These are phyloP conservation scores for Litchi chinensis DNA, from an alignment of 345 rosid species.

Conservation along the genomic window DNA sequence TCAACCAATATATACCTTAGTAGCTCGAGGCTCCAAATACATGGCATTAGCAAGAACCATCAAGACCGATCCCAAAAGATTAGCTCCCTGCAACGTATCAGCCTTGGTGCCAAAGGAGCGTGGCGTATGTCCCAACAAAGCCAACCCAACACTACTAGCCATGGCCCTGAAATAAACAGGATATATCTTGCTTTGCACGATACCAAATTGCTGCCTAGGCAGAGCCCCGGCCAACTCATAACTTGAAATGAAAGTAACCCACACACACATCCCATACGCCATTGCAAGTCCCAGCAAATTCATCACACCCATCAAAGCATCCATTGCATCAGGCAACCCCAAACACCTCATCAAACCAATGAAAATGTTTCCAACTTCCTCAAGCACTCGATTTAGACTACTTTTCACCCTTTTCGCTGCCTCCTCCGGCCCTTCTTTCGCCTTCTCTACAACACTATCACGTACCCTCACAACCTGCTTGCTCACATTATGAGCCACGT, in stretches of 20 bases:
- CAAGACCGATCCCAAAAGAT: slow-evolving; percentile 47
- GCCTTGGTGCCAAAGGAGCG: slow-evolving; percentile 36
- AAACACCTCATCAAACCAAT: not conserved
- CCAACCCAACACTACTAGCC: slow-evolving; percentile 41
- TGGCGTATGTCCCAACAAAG: slow-evolving; percentile 58
- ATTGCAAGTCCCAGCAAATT: slow-evolving; percentile 51
- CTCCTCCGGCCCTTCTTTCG: slow-evolving; percentile 13
- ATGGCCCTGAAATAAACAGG: slow-evolving; percentile 66
- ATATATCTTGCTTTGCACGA: slow-evolving; percentile 82
- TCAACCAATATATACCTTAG: slow-evolving; percentile 47
- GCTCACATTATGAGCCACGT: slow-evolving; percentile 20
- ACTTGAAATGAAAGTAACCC: slow-evolving; percentile 83
- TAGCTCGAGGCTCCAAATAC: slow-evolving; percentile 71
- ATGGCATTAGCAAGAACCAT: slow-evolving; percentile 54
- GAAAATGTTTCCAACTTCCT: not conserved
- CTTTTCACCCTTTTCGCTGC: not conserved
- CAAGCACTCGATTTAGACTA: not conserved
- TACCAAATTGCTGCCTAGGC: slow-evolving; percentile 71
- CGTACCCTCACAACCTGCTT: not conserved
- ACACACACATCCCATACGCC: slow-evolving; percentile 67
- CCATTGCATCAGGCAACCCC: slow-evolving; percentile 13
- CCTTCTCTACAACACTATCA: slow-evolving; percentile 7
- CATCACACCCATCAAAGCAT: slow-evolving; percentile 30
- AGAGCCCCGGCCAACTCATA: slow-evolving; percentile 49
- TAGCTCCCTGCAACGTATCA: slow-evolving; percentile 57